Evolutionary conservation across 805 yeast genomes (phyloP), one percentile per base, ranked within the genome.

Genomic region (Saturnispora hagleri): DNA sequence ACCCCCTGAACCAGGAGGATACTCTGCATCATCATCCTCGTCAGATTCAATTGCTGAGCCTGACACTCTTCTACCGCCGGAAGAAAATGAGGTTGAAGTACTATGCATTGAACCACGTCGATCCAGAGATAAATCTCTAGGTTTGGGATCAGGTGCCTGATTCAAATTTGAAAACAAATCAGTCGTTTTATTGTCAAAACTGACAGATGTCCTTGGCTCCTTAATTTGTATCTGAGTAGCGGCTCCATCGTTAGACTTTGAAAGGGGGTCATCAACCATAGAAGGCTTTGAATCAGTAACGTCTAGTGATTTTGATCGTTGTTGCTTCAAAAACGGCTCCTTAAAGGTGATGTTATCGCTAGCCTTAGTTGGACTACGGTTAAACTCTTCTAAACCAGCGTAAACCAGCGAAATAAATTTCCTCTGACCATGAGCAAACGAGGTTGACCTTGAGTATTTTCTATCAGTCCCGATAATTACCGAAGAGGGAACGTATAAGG

Each of bases 401-500:
- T 63, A 62, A 24, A 64, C 62, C 5, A 65, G 47, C 5, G 68
- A 65, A 20, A 64, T 55, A 38, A 60, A 58, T 28, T 60, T 57
- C 35, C 59, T 61, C 38, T 59, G 52, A 7, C 43, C n/a, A 34
- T 61, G 57, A 33, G 63, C 31, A n/a, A 64, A 56, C 7, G 68
- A 62, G 38, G 62, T 62, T 36, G 63, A 62, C 53, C 58, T 59
- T 46, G 62, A 58, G 36, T 57, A 53, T n/a, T 47, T 52, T 42
- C 55, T 53, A 40, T 61, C 59, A 10, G 67, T 60, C 10, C 71
- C 71, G 4, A 79, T 73, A 12, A 77, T 65, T 15, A 82, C 74
- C 49, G 80, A 58, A 49, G 74, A 73, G 12, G 90, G 89, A 56
- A 74, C 75, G 62, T 84, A 82, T 27, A 83, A 65, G 50, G 73